A percentile compares a stretch with the other conserved stretches of the same genome.
phyloP scores from a whole-genome alignment of 176 grass and related monocot species.

The Saccharum officinarum region DNA sequence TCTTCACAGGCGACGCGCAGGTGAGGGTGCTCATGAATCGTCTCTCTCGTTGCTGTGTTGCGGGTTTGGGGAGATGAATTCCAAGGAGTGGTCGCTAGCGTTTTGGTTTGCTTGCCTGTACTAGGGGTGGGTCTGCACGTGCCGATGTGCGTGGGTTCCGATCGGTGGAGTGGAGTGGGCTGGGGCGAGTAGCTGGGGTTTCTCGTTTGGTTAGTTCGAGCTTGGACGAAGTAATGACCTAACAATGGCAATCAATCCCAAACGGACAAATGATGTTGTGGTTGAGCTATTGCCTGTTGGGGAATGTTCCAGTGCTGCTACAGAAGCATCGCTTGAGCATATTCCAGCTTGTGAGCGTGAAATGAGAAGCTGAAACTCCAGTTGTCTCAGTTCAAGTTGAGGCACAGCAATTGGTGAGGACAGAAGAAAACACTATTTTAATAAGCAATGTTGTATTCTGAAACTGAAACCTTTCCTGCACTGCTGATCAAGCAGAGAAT shows the following conservation, averaged over 20 bases:
- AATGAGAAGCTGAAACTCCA: not conserved
- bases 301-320: too few species aligned
- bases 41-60: not conserved
- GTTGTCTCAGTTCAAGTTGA: not conserved
- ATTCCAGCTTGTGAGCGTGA: too few species aligned
- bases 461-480: not conserved
- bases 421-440: not conserved
- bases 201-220: too few species aligned
- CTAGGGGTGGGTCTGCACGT: too few species aligned
- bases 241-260: too few species aligned
- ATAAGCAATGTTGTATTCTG: not conserved
- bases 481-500: not conserved
- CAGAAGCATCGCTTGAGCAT: too few species aligned
- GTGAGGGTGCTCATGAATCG: not conserved
- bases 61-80: conserved; percentile 10
- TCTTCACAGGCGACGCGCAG: conserved; percentile 36
- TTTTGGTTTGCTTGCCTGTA: not conserved
- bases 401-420: not conserved
- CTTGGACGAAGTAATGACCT: too few species aligned
- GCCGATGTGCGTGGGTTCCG: too few species aligned
- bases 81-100: not conserved
- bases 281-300: too few species aligned
- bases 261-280: too few species aligned
- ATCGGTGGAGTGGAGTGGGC: too few species aligned
- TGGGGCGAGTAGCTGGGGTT: too few species aligned